Evolutionary conservation across 116 monocot genomes (phyloP).

Genomic region (Zostera marina): DNA sequence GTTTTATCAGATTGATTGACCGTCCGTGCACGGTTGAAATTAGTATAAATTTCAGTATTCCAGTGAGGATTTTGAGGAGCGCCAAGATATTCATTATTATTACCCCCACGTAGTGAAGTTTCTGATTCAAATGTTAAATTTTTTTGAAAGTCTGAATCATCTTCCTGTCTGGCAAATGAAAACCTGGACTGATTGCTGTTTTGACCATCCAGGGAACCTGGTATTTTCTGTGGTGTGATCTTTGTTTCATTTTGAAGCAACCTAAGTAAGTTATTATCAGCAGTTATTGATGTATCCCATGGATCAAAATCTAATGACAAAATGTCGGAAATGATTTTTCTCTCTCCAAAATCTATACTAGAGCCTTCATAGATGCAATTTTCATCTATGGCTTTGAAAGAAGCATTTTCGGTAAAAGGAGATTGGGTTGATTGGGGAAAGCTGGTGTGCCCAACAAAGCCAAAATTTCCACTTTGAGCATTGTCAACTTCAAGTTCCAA

Average conservation of each 20-base stretch:
- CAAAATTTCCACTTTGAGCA: constrained; percentile 5
- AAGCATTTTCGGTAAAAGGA: constrained; percentile 1
- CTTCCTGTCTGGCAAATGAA: constrained; percentile 77
- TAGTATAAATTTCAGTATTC: constrained; percentile 9
- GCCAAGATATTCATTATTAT: neutral
- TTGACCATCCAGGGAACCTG: constrained; percentile 27
- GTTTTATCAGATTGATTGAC: constrained; percentile 15
- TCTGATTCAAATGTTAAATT: neutral
- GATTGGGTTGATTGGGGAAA: constrained; percentile 4
- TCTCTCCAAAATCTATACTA: constrained; percentile 46
- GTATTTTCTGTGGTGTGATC: constrained; percentile 18
- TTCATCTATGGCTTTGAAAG: neutral
- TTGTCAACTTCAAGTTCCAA: constrained; percentile 3
- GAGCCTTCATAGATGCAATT: constrained; percentile 9
- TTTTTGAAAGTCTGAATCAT: constrained; percentile 2
- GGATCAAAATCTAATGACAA: constrained; percentile 78
- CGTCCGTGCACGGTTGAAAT: constrained; percentile 7
- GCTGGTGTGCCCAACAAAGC: constrained; percentile 5
- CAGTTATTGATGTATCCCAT: constrained; percentile 51
- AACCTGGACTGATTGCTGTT: constrained; percentile 59
- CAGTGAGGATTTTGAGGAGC: constrained; percentile 11
- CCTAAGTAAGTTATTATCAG: constrained; percentile 27
- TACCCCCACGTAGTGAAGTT: neutral
- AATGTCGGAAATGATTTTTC: constrained; percentile 59
- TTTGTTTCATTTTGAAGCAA: constrained; percentile 30